These are phyloP conservation scores for Pseudogymnoascus sp. DNA, from an alignment of 2,329 filamentous ascomycete genomes.

Conservation along the genomic window DNA sequence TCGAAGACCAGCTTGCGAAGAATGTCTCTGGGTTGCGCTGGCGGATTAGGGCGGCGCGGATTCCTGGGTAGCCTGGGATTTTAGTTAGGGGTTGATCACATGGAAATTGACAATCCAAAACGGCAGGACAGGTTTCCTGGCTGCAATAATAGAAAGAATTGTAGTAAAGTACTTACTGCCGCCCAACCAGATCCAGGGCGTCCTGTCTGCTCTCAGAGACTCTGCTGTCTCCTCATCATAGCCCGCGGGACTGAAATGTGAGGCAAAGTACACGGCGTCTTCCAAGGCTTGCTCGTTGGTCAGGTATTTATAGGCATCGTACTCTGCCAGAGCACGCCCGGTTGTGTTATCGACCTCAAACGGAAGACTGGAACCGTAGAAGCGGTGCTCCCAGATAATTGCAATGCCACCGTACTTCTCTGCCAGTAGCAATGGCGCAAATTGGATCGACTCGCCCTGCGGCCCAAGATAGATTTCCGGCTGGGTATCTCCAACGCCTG, in stretches of 20 bases:
- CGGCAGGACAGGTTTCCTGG: not conserved
- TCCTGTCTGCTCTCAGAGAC: constrained; percentile 6
- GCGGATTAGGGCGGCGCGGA: constrained; percentile 10
- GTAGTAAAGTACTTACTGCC: not conserved
- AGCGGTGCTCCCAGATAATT: constrained; percentile 14
- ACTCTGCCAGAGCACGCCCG: constrained; percentile 5
- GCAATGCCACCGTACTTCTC: constrained; percentile 8
- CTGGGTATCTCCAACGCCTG: not conserved
- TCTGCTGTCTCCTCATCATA: not conserved
- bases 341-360: not conserved
- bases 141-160: not conserved
- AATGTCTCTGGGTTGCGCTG: constrained; percentile 11
- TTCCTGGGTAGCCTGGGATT: constrained; percentile 9
- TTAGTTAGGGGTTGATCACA: not conserved
- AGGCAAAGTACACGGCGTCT: not conserved
- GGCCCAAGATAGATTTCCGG: not conserved
- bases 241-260: not conserved
- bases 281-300: constrained; percentile 10
- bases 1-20: constrained; percentile 12
- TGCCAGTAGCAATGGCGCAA: constrained; percentile 9
- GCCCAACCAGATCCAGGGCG: constrained; percentile 12
- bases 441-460: not conserved
- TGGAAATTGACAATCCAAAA: not conserved
- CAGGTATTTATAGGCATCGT: constrained; percentile 11
- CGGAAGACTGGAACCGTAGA: constrained; percentile 10